Evolutionary conservation across 2,329 filamentous ascomycete species (phyloP), one percentile per base, ranked within the genome.

Genomic region (Calonectria pauciramosa): DNA sequence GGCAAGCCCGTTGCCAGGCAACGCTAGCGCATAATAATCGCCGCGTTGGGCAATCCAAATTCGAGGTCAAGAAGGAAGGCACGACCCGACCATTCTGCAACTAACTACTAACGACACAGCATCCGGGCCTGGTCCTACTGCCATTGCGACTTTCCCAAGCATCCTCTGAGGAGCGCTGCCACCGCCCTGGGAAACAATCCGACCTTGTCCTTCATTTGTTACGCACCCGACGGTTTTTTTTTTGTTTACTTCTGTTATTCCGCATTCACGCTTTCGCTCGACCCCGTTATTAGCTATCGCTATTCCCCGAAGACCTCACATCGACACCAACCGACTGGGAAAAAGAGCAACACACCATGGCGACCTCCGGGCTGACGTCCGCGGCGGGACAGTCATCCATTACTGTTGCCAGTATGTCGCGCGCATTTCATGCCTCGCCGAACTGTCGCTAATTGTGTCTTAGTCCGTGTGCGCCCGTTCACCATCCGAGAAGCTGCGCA

Each of bases 401-500:
- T 82, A 89, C 87, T 64, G 91, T 92, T 81, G 87, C 90, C 80
- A 89, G 90, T 92, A 85, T 47, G 87, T 64, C 34, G 47, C 32
- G 23, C 34, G 36, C 47, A 26, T 68, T 63, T 23, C 67, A 56
- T 28, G 28, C 67, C n/a, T 5, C 1, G 26, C 28, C 13, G 16
- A 51, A 28, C 34, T 54, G 72, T 73, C 74, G 75, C 83, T 88
- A 71, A 85, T 77, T 28, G 23, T 51, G 41, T 59, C 54, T 44
- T 79, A 93, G 92, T 94, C 77, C 91, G 93, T 82, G 93, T 94
- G 79, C 91, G 93, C 79, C 93, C 93, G 8, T 94, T 94, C 81
- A 94, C 92, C 14, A 98, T 99, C 80, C 91, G 96, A 87, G 97
- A 99, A 89, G 97, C 97, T 79, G 97, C 97, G 51, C 96, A 99